Conservation (phyloP, 1,139 yeast genomes). For the Kluyveromyces sp. region DNA sequence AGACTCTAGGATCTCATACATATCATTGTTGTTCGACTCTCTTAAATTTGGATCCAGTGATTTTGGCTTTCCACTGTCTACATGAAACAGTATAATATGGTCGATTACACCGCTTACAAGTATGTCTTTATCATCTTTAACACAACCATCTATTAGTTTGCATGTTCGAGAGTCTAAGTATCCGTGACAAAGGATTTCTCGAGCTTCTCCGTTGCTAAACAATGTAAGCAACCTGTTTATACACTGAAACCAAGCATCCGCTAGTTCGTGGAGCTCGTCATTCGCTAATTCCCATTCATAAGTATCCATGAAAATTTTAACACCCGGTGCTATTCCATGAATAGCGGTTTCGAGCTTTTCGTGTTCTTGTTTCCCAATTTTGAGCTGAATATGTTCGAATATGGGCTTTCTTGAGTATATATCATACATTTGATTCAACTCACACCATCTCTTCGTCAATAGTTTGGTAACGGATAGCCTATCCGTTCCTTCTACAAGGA, state of each 20-base stretch:
- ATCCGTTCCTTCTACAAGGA: slow-evolving; percentile 1
- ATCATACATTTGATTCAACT: slow-evolving; percentile 39
- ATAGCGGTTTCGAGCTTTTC: slow-evolving; percentile 35
- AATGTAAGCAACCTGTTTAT: slow-evolving; percentile 35
- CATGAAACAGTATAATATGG: slow-evolving; percentile 31
- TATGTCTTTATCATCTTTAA: slow-evolving; percentile 26
- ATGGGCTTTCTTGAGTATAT: slow-evolving; percentile 35
- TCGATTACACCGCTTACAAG: slow-evolving; percentile 61
- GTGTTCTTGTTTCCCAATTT: slow-evolving; percentile 38
- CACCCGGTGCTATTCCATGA: slow-evolving; percentile 32
- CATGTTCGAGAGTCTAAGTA: slow-evolving; percentile 34
- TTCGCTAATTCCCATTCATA: slow-evolving; percentile 19
- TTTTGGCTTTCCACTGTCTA: slow-evolving; percentile 12
- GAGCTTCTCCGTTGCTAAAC: slow-evolving; percentile 42
- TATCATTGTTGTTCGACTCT: slow-evolving; percentile 13
- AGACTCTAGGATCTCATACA: slow-evolving; percentile 7
- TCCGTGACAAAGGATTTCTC: slow-evolving; percentile 55
- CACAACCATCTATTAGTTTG: slow-evolving; percentile 21
- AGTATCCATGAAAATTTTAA: slow-evolving; percentile 18
- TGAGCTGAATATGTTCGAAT: slow-evolving; percentile 30
- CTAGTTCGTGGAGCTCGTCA: slow-evolving; percentile 24
- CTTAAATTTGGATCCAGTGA: slow-evolving; percentile 26
- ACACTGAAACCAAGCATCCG: slow-evolving; percentile 33
- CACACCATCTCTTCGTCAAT: slow-evolving; percentile 46
- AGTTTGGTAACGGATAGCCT: slow-evolving; percentile 38